Percentiles rank a stretch among this genome's conserved stretches.
phyloP scores from a whole-genome alignment of 2,329 filamentous ascomycete genomes.

The Lasiodiplodia hormozganensis region DNA sequence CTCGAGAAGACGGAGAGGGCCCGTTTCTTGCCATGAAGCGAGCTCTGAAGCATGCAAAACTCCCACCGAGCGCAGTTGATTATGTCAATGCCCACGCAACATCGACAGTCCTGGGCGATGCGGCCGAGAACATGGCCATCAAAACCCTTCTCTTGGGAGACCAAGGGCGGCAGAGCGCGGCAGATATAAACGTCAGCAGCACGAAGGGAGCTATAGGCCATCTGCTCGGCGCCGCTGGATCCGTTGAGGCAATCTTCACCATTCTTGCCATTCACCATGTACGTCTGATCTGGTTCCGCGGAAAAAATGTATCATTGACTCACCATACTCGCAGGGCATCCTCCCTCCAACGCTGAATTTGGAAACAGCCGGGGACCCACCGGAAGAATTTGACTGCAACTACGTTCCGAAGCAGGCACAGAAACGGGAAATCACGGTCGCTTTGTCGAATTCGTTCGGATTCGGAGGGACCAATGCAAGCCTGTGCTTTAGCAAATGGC shows the following conservation, averaged over 20 bases:
- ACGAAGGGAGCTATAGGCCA: conserved; percentile 95
- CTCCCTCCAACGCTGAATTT: conserved; percentile 91
- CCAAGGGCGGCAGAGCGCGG: conserved; percentile 67
- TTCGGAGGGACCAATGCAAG: conserved; percentile 97
- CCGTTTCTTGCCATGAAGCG: conserved; percentile 85
- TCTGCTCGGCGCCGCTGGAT: conserved; percentile 87
- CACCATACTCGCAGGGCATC: conserved; percentile 62
- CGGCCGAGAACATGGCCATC: conserved; percentile 86
- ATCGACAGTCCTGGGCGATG: conserved; percentile 83
- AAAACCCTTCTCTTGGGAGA: conserved; percentile 76
- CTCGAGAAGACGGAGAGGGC: conserved; percentile 80
- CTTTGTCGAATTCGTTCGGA: conserved; percentile 93
- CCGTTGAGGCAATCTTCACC: conserved; percentile 86
- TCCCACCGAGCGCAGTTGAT: conserved; percentile 75
- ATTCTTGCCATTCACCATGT: conserved; percentile 82
- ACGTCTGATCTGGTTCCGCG: conserved; percentile 48
- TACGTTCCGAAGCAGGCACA: conserved; percentile 79
- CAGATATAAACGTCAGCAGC: conserved; percentile 82
- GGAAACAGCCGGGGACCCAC: conserved; percentile 63
- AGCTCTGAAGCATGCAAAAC: conserved; percentile 74
- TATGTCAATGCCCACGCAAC: conserved; percentile 98
- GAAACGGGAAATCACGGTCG: conserved; percentile 64
- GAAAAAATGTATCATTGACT: conserved; percentile 24
- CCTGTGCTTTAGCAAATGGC: conserved; percentile 72
- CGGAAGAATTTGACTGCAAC: conserved; percentile 77